Evolutionary conservation across 2,329 filamentous ascomycete species (phyloP), one percentile per base, ranked within the genome.

Genomic region (Nigrospora oryzae): DNA sequence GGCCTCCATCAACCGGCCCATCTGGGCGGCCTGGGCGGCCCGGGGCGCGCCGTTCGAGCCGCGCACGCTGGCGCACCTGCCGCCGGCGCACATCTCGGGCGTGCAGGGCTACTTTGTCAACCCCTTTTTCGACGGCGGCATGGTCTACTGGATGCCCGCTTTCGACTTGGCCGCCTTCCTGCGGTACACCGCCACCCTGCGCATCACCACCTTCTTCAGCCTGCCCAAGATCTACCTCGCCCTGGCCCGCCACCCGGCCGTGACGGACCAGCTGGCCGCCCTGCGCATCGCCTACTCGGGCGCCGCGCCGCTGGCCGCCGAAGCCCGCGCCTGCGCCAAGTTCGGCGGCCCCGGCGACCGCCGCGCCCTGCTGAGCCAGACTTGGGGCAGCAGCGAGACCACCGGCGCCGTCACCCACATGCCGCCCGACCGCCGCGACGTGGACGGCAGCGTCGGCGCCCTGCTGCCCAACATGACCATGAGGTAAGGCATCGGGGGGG

Each of bases 61-160:
- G 28, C 40, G 39, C 17, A 43, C 44, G 14, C 30, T 49, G 30
- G 47, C 44, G 16, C 47, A 49, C 11, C 41, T 47, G 12, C 47
- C 47, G 2, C 36, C 47, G 1, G 41, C 38, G 1, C 44, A 46
- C 38, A 41, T 49, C 14, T 38, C 41, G 4, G 47, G 47, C 17
- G 32, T 47, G 0, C 47, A 44, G 36, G 38, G 38, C 34, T 49
- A 49, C 32, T 47, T 49, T 40, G 36, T 44, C 34, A 42, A 39
- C 15, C 36, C 34, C 14, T 38, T 42, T 7, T 37, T 37, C 23
- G 40, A 36, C 15, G 44, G 40, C 23, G 47, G 47, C 23, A 38
- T 43, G 1, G 38, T 41, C 14, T 49, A 38, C 38, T 49, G 47
- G 47, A 41, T 23, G n/a, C 42, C 17, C 1, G 13, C 11, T 2